A percentile compares a stretch with the other conserved stretches of the same genome.
These are phyloP conservation scores for Handroanthus guayacan DNA, from an alignment of 257 asterid species.

Conservation along the genomic window DNA sequence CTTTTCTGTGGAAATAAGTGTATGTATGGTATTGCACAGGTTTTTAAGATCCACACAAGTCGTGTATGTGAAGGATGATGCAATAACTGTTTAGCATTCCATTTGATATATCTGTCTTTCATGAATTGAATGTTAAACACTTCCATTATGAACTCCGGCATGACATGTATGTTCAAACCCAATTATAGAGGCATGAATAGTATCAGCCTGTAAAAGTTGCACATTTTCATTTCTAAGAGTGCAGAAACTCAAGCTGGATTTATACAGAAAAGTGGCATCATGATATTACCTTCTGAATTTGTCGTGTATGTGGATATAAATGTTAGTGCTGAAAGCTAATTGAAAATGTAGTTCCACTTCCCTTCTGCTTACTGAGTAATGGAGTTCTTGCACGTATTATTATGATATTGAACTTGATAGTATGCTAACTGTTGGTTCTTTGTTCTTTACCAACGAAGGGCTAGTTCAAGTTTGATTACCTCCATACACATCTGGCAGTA, in stretches of 20 bases:
- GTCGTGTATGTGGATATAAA: neutral
- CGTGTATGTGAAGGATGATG: constrained; percentile 13
- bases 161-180: constrained; percentile 1
- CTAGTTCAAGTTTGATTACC: constrained; percentile 30
- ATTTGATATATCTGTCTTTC: constrained; percentile 14
- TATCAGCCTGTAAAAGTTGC: constrained; percentile 13
- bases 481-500: constrained; percentile 41
- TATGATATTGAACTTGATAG: neutral
- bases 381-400: neutral
- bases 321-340: constrained; percentile 13
- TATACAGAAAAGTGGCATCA: constrained; percentile 27
- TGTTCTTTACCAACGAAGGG: constrained; percentile 26
- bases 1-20: constrained; percentile 20
- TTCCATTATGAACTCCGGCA: constrained; percentile 2
- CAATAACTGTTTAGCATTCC: neutral
- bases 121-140: neutral
- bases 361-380: constrained; percentile 21
- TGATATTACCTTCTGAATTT: constrained; percentile 11
- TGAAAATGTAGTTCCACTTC: constrained; percentile 3
- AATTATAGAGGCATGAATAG: neutral
- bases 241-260: constrained; percentile 30
- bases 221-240: constrained; percentile 10
- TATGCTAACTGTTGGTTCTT: neutral
- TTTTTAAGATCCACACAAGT: constrained; percentile 18
- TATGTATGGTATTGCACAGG: constrained; percentile 25